phyloP scores from a whole-genome alignment of 768 basidiomycete genomes.

The Podaxis sp. region DNA sequence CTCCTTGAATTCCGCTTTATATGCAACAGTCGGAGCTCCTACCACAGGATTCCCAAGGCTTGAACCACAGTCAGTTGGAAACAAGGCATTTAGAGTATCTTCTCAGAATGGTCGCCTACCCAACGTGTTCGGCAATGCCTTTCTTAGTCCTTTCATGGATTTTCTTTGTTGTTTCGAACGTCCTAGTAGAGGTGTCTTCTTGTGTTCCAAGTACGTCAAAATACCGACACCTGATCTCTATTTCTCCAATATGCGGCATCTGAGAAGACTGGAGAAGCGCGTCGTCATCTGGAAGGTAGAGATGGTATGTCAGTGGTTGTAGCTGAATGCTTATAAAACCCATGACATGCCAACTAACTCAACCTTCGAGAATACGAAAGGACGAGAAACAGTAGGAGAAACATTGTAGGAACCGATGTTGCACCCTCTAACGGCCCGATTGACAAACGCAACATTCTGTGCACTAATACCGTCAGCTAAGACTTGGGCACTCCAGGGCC shows the following conservation, averaged over 20 bases:
- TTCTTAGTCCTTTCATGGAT: conserved; percentile 16
- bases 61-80: not conserved
- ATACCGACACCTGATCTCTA: not conserved
- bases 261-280: not conserved
- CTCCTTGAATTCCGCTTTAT: conserved; percentile 1
- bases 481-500: not conserved
- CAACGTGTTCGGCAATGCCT: conserved; percentile 14
- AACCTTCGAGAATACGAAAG: not conserved
- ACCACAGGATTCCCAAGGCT: not conserved
- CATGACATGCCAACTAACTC: not conserved
- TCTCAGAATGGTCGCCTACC: not conserved
- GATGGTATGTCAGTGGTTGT: not conserved
- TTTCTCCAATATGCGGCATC: not conserved
- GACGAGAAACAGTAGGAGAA: not conserved
- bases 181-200: not conserved
- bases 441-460: not conserved
- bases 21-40: not conserved
- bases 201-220: not conserved
- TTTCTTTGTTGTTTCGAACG: not conserved
- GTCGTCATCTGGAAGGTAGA: not conserved
- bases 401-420: not conserved
- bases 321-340: not conserved
- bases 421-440: not conserved
- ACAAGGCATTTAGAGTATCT: not conserved
- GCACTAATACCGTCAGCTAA: not conserved